Base-by-base conservation (phyloP, 768 basidiomycete species). In the Boletus rubroflammeus region DNA sequence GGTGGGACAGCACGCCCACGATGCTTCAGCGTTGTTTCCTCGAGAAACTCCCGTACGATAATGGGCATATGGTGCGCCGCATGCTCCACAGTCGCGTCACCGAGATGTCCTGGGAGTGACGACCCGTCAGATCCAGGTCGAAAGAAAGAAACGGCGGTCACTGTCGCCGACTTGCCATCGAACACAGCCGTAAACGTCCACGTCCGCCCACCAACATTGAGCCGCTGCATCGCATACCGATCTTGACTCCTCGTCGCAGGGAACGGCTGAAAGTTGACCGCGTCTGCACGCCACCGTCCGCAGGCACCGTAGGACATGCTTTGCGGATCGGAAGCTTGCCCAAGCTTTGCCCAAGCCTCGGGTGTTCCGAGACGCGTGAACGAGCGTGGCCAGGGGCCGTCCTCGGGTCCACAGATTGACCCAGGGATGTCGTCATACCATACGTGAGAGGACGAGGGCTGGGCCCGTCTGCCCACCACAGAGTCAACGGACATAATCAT, bases 151-250 rank as follows among this genome's bases (percentile, higher is more conserved):
- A 13, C 3, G 34, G 17, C 13, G 36, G 32, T 31, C 29, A 34
- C 32, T 23, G n/a, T 32, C 23, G 41, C 59, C 40, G 19, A 64
- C 82, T 56, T 61, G 81, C 85, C 85, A 66, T 87, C 85, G 61
- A 87, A 87, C 34, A 87, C 84, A 44, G 82, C 85, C 1, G 83
- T 84, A 57, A 87, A 75, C n/a, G 76, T 74, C 85, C 85, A 87
- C 46, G 72, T 68, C 29, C 73, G 77, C 14, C 81, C 85, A 46
- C 74, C 74, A 50, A 87, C 71, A 41, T 82, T 72, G 52, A 85
- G 73, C 61, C 78, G 76, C 8, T 79, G 79, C 51, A 84, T 76
- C 29, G 83, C 77, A 57, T 84, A 84, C 53, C 85, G 76, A 61
- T 87, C 85, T 69, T 87, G 85, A 1, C 82, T 85, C 55, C 68